phyloP scores from a whole-genome alignment of 495 filamentous ascomycete genomes.

The Apodospora peruviana region DNA sequence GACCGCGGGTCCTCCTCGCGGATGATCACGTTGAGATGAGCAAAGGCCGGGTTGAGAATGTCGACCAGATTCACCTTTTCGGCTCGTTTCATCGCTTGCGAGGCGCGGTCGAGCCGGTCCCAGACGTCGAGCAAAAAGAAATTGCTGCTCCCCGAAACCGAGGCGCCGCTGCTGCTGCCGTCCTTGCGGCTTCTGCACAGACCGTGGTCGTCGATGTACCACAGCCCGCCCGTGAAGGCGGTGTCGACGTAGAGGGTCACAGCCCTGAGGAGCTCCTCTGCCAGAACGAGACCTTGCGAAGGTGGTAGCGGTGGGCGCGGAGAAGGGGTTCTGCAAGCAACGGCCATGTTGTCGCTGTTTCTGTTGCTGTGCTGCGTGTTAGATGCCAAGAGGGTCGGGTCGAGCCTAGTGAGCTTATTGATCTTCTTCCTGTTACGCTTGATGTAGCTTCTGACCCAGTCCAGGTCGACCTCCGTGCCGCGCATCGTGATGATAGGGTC shows the following conservation, averaged over 20 bases:
- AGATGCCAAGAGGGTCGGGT: neutral
- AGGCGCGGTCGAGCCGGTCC: constrained; percentile 1
- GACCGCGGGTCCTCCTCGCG: constrained; percentile 3
- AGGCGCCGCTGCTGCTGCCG: neutral
- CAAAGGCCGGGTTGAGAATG: constrained; percentile 3
- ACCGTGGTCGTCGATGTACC: neutral
- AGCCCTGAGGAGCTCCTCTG: constrained; percentile 3
- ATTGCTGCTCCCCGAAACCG: neutral
- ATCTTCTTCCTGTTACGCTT: constrained; percentile 3
- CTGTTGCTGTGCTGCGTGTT: neutral
- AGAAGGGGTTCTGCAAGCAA: neutral
- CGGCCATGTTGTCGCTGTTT: neutral
- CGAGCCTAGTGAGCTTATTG: neutral
- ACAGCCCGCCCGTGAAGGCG: neutral
- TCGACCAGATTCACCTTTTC: constrained; percentile 4
- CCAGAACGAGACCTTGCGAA: neutral
- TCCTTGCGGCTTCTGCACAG: constrained; percentile 1
- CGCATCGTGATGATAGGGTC: neutral
- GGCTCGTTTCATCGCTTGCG: constrained; percentile 1
- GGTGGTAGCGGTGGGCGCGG: neutral
- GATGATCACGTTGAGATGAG: constrained; percentile 2
- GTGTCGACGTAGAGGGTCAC: constrained; percentile 2
- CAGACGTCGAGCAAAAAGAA: constrained; percentile 1
- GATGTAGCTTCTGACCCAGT: constrained; percentile 4
- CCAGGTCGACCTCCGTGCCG: constrained; percentile 3